These are phyloP conservation scores for Ceratobasidium sp. DNA, from an alignment of 1,284 basidiomycete genomes.

Conservation along the genomic window DNA sequence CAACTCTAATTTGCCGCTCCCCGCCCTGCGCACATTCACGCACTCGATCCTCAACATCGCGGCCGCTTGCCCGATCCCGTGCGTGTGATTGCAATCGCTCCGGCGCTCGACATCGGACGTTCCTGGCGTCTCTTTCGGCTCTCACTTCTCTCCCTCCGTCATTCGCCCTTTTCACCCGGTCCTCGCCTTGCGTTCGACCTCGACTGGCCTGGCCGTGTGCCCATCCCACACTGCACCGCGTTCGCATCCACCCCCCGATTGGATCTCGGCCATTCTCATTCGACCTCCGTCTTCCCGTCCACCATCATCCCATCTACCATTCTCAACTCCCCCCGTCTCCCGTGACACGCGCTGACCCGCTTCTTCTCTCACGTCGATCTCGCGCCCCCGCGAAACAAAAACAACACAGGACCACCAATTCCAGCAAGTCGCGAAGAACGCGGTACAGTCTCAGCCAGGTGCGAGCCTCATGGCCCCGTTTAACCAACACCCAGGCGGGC, in stretches of 20 bases:
- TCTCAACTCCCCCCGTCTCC: background rate
- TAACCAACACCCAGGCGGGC: slow-evolving; percentile 2
- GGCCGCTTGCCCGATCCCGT: slow-evolving; percentile 6
- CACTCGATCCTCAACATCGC: background rate
- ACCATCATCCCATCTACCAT: background rate
- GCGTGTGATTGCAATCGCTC: slow-evolving; percentile 1
- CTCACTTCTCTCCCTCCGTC: background rate
- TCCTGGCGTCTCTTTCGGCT: slow-evolving; percentile 18
- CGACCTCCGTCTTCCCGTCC: background rate
- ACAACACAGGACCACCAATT: slow-evolving; percentile 14
- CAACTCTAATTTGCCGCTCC: slow-evolving; percentile 6
- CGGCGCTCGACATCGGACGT: slow-evolving; percentile 19
- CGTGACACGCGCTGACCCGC: slow-evolving; percentile 2
- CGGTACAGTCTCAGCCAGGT: slow-evolving; percentile 31
- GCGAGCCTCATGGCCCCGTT: slow-evolving; percentile 30
- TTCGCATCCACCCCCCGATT: background rate
- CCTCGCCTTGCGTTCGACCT: slow-evolving; percentile 15
- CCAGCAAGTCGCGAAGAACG: slow-evolving; percentile 24
- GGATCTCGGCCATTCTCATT: background rate
- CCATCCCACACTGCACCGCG: background rate
- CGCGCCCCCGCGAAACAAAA: too few relatives aligned
- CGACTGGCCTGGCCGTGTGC: background rate
- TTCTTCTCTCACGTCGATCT: background rate
- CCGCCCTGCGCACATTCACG: background rate
- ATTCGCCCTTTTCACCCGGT: background rate